Evolutionary conservation across 768 basidiomycete species (phyloP).

Genomic region (Boletus barrowsii): DNA sequence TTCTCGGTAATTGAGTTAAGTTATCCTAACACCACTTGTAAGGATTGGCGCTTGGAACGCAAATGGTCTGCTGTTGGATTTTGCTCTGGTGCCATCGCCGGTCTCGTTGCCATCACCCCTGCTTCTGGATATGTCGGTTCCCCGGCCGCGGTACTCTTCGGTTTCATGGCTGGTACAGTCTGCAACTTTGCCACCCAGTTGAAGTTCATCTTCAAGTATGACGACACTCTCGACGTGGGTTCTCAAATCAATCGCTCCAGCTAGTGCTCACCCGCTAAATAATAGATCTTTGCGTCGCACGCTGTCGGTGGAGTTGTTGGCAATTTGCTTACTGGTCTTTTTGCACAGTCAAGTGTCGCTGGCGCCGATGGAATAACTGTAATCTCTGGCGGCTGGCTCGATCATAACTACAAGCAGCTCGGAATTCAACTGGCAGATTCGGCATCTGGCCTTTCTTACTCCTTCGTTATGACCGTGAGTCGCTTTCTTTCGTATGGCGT

Average conservation of each 20-base stretch:
- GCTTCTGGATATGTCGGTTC: constrained; percentile 78
- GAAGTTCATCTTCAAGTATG: constrained; percentile 75
- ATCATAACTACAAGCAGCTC: constrained; percentile 78
- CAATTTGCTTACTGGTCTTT: constrained; percentile 83
- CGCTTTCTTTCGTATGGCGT: not conserved
- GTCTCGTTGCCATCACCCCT: constrained; percentile 89
- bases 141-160: constrained; percentile 82
- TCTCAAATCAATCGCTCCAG: not conserved
- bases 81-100: constrained; percentile 91
- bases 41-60: constrained; percentile 89
- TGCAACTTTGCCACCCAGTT: constrained; percentile 97
- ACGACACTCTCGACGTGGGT: constrained; percentile 77
- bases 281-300: constrained; percentile 85
- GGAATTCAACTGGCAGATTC: constrained; percentile 84
- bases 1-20: not conserved
- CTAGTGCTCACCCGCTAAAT: not conserved
- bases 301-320: constrained; percentile 76
- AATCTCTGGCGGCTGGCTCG: constrained; percentile 85
- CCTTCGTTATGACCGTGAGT: constrained; percentile 74
- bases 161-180: constrained; percentile 74
- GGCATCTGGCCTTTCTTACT: constrained; percentile 59
- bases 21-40: not conserved
- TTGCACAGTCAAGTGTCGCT: constrained; percentile 79
- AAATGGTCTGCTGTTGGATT: constrained; percentile 95
- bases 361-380: constrained; percentile 68